Conservation (phyloP, 495 filamentous ascomycete species). For the Xylaria flabelliformis region DNA sequence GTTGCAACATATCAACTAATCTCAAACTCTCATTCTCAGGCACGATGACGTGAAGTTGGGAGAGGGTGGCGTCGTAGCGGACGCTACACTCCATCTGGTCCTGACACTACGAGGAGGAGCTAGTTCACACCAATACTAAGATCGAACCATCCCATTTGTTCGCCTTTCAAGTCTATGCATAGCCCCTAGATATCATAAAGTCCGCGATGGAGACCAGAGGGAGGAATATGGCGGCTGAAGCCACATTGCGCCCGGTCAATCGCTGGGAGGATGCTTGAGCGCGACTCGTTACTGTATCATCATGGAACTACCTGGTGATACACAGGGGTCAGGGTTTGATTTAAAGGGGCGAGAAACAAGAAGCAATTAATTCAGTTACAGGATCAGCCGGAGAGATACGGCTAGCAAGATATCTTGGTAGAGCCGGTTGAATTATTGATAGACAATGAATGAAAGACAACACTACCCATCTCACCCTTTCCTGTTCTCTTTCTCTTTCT, state of each 20-base stretch:
- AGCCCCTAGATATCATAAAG: neutral
- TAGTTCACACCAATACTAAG: conserved; percentile 42
- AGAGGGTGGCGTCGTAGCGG: conserved; percentile 86
- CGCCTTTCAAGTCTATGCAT: conserved; percentile 2
- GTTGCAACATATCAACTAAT: conserved; percentile 21
- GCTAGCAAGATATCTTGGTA: neutral
- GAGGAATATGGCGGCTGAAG: neutral
- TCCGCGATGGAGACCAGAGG: neutral
- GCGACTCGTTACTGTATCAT: neutral
- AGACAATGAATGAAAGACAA: conserved; percentile 4
- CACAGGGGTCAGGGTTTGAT: neutral
- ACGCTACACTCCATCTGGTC: conserved; percentile 92
- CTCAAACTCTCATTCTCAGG: conserved; percentile 56
- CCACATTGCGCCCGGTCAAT: neutral
- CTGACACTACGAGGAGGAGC: conserved; percentile 82
- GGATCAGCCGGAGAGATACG: neutral
- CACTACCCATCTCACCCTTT: neutral
- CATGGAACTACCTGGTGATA: neutral
- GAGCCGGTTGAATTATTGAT: neutral
- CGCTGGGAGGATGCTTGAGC: neutral
- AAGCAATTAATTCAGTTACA: neutral
- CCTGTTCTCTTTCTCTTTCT: neutral
- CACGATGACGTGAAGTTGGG: conserved; percentile 71
- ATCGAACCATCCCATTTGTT: neutral
- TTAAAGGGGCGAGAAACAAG: neutral